These are phyloP conservation scores for Sporobolomyces roseus DNA, from an alignment of 768 basidiomycete species.

Conservation along the genomic window DNA sequence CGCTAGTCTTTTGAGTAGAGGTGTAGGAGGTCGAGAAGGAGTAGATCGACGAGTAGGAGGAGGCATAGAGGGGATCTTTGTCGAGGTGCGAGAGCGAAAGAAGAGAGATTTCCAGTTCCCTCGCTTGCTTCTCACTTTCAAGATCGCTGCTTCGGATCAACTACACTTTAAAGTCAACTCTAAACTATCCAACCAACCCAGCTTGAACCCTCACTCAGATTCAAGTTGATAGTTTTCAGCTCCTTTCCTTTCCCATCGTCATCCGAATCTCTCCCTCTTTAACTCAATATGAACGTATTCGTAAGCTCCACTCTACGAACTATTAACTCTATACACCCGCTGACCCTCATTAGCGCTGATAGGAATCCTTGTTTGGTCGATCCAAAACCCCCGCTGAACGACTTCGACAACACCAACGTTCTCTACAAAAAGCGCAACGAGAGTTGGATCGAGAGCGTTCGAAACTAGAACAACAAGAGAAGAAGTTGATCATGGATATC, in stretches of 20 bases:
- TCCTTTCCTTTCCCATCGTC: neutral
- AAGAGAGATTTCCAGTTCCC: neutral
- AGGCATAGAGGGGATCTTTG: neutral
- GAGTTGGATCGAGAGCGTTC: constrained; percentile 93
- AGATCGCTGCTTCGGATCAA: too few relatives aligned
- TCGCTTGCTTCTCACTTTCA: too few relatives aligned
- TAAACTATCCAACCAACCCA: too few relatives aligned
- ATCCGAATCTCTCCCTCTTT: neutral
- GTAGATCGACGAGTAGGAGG: neutral
- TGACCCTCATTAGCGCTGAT: neutral
- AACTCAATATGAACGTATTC: constrained; percentile 50
- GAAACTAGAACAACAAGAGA: constrained; percentile 93
- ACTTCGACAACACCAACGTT: constrained; percentile 91
- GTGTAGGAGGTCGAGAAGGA: neutral
- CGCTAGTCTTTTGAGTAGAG: neutral
- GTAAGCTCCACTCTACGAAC: constrained; percentile 43
- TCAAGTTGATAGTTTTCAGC: neutral
- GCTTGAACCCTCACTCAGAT: too few relatives aligned
- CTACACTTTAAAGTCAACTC: too few relatives aligned
- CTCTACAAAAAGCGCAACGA: constrained; percentile 92
- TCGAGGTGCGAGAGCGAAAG: neutral
- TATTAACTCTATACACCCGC: neutral
- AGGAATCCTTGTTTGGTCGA: constrained; percentile 87
- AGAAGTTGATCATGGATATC: constrained; percentile 91
- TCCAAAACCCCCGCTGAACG: constrained; percentile 94